Percentiles rank a stretch among this genome's conserved stretches.
phyloP scores from a whole-genome alignment of 345 rosid genomes.

The Ricinus communis region DNA sequence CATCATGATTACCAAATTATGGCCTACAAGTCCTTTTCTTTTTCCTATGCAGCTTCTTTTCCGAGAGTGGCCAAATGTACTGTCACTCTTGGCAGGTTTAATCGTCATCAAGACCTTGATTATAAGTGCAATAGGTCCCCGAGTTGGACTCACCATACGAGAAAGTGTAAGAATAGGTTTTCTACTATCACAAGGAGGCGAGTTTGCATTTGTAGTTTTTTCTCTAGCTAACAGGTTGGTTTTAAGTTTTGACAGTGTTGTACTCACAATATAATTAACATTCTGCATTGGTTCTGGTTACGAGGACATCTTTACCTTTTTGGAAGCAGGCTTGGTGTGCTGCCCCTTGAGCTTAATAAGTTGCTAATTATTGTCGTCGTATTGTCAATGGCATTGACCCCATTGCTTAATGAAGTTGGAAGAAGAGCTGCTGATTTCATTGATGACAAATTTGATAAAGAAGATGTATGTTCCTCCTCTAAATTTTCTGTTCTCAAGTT shows the following conservation, averaged over 20 bases:
- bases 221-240: slow-evolving; percentile 88
- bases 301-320: slow-evolving; percentile 1
- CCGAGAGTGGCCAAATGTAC: slow-evolving; percentile 95
- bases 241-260: slow-evolving; percentile 6
- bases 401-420: slow-evolving; percentile 81
- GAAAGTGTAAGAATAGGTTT: slow-evolving; percentile 92
- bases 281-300: slow-evolving; percentile 17
- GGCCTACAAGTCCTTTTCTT: slow-evolving; percentile 9
- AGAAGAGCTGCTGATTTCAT: slow-evolving; percentile 77
- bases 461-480: slow-evolving; percentile 41
- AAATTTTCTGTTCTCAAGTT: slow-evolving; percentile 9
- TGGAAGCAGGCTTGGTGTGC: slow-evolving; percentile 81
- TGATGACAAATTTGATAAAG: slow-evolving; percentile 49
- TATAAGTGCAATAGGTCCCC: slow-evolving; percentile 86
- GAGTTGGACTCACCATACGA: slow-evolving; percentile 83
- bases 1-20: slow-evolving; percentile 2
- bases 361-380: slow-evolving; percentile 94
- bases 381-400: slow-evolving; percentile 95
- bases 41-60: slow-evolving; percentile 59
- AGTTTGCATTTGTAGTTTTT: slow-evolving; percentile 92
- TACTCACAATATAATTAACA: slow-evolving; percentile 17
- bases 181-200: slow-evolving; percentile 97
- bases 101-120: slow-evolving; percentile 85
- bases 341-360: slow-evolving; percentile 96
- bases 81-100: slow-evolving; percentile 85